Conservation (phyloP, 345 rosid species). For the Erysimum cheiranthoides region DNA sequence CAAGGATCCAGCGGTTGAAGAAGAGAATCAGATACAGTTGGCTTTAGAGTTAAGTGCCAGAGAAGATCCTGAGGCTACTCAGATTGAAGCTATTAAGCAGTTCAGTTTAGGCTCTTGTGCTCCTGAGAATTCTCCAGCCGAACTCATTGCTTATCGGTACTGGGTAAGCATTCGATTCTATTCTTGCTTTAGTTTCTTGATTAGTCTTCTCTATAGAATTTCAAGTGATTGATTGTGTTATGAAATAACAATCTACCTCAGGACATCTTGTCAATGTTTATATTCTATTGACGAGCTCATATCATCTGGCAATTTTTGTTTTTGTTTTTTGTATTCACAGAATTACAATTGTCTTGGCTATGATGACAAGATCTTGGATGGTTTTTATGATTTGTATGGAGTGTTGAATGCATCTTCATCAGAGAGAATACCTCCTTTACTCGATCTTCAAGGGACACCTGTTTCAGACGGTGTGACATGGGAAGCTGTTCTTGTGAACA, state of each 20-base stretch:
- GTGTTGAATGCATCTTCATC: constrained; percentile 57
- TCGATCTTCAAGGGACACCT: constrained; percentile 88
- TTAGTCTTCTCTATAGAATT: background rate
- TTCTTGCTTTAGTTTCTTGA: background rate
- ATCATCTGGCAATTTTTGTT: background rate
- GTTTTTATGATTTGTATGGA: constrained; percentile 91
- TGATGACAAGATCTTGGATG: constrained; percentile 96
- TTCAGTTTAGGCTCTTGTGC: constrained; percentile 83
- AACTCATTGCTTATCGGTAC: constrained; percentile 87
- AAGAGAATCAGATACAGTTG: constrained; percentile 91
- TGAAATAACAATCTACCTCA: background rate
- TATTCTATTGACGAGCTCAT: background rate
- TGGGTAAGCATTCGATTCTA: constrained; percentile 57
- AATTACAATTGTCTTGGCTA: constrained; percentile 90
- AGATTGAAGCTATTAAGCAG: constrained; percentile 95
- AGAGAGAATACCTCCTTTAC: constrained; percentile 83
- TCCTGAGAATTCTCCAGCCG: constrained; percentile 88
- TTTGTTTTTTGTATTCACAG: constrained; percentile 51
- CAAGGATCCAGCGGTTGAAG: constrained; percentile 70
- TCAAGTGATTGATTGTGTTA: background rate
- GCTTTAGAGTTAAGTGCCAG: constrained; percentile 94
- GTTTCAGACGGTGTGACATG: constrained; percentile 64
- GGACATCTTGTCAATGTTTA: background rate
- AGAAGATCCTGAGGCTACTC: constrained; percentile 98
- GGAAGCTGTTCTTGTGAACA: constrained; percentile 94